Evolutionary conservation across 257 asterid genomes (phyloP).

Genomic region (Ballota nigra): DNA sequence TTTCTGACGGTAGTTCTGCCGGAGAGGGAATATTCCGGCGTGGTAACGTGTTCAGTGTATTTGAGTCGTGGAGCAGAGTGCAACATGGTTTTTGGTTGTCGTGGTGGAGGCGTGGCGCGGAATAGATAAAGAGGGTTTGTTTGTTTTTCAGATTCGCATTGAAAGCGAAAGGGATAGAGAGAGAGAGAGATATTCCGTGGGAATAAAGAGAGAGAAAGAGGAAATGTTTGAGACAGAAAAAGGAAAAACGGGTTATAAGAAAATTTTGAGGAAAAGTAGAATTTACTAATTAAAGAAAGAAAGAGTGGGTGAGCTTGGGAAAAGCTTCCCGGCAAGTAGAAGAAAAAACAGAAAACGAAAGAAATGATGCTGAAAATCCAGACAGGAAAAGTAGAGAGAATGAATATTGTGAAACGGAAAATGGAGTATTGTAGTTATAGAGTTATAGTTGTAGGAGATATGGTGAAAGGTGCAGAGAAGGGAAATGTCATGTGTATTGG

Average conservation of each 20-base stretch:
- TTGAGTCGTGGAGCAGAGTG: slow-evolving; percentile 34
- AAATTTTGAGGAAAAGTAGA: slow-evolving; percentile 17
- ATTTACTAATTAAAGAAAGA: slow-evolving; percentile 16
- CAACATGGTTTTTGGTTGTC: slow-evolving; percentile 28
- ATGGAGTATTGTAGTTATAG: not conserved
- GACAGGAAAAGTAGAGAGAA: not conserved
- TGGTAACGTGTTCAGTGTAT: slow-evolving; percentile 51
- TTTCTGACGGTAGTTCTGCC: slow-evolving; percentile 2
- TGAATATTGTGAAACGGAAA: slow-evolving; percentile 11
- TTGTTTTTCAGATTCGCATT: slow-evolving; percentile 41
- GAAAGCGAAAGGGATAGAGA: slow-evolving; percentile 38
- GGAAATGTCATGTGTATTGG: too few relatives aligned
- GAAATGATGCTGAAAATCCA: not conserved
- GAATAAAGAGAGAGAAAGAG: slow-evolving; percentile 45
- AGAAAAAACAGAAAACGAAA: not conserved
- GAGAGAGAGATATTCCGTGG: slow-evolving; percentile 22
- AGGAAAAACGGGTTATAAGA: slow-evolving; percentile 16
- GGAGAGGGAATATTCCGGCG: slow-evolving; percentile 22
- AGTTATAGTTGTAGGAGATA: not conserved
- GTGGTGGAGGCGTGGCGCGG: slow-evolving; percentile 6
- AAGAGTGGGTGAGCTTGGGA: not conserved
- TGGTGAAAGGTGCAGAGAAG: not conserved
- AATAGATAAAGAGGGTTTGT: not conserved
- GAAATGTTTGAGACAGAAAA: too few relatives aligned
- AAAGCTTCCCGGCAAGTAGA: too few relatives aligned